These are phyloP conservation scores for Aureobasidium sp. DNA, from an alignment of 2,329 filamentous ascomycete genomes.

Conservation along the genomic window DNA sequence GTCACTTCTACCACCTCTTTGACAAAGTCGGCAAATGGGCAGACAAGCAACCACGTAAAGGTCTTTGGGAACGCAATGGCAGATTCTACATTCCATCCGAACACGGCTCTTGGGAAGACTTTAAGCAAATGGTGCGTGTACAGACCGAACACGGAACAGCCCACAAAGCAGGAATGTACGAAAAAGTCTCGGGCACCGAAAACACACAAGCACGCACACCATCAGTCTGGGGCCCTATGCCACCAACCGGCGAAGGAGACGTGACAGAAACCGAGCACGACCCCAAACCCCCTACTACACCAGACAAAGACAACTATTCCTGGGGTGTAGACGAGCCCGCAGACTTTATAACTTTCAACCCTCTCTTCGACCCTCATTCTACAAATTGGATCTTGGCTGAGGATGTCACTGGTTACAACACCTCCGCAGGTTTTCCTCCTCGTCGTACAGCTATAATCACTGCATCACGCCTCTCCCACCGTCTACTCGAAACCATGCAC, in stretches of 20 bases:
- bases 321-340: conserved; percentile 79
- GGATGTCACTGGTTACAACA: conserved; percentile 76
- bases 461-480: conserved; percentile 71
- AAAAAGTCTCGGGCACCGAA: conserved; percentile 35
- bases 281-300: conserved; percentile 60
- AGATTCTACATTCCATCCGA: conserved; percentile 80
- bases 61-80: conserved; percentile 81
- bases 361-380: conserved; percentile 75
- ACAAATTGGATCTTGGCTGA: conserved; percentile 79
- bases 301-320: conserved; percentile 59
- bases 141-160: conserved; percentile 64
- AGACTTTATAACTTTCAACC: conserved; percentile 81
- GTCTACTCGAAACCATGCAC: conserved; percentile 77
- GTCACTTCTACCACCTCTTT: conserved; percentile 87
- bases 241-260: conserved; percentile 44
- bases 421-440: conserved; percentile 61
- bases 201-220: conserved; percentile 43
- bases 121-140: conserved; percentile 68
- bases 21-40: conserved; percentile 73
- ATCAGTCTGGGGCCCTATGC: conserved; percentile 56
- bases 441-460: conserved; percentile 78
- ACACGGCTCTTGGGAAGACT: conserved; percentile 78
- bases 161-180: conserved; percentile 49
- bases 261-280: conserved; percentile 58
- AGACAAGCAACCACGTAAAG: conserved; percentile 70